A percentile compares a stretch with the other conserved stretches of the same genome.
Conservation (phyloP, 1,284 basidiomycete species). For the Ganoderma lingzhi region DNA sequence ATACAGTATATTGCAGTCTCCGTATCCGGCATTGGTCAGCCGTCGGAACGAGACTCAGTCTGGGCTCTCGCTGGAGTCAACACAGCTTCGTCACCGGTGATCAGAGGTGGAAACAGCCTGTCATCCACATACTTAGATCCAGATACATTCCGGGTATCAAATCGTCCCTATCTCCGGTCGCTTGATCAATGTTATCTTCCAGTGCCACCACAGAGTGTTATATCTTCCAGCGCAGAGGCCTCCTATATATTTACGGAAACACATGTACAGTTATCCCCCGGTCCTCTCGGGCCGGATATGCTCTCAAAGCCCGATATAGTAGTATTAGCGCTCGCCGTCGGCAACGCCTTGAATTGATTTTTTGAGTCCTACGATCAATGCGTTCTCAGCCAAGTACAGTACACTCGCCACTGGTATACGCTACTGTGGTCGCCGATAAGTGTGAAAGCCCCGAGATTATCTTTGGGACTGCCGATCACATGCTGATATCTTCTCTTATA, state of each 20-base stretch:
- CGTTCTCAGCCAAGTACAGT: background rate
- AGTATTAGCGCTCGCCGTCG: background rate
- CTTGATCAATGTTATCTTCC: no score
- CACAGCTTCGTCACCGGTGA: background rate
- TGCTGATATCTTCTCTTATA: background rate
- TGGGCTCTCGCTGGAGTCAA: background rate
- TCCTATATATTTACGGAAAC: no score
- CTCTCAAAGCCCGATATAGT: background rate
- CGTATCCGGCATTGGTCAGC: background rate
- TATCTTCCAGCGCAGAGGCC: no score
- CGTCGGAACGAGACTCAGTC: background rate
- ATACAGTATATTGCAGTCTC: no score
- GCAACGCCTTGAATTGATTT: background rate
- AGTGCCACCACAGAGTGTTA: no score
- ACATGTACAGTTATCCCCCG: background rate
- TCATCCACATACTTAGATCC: background rate
- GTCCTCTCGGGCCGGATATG: background rate
- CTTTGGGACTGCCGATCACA: background rate
- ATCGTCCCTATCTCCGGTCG: background rate
- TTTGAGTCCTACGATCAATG: background rate
- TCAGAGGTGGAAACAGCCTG: background rate
- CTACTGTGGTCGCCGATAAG: background rate
- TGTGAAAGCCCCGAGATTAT: background rate
- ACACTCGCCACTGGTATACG: no score
- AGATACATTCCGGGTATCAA: conserved; percentile 1